Conservation (phyloP, 2,329 filamentous ascomycete species). For the Pestalotiopsis sp. region DNA sequence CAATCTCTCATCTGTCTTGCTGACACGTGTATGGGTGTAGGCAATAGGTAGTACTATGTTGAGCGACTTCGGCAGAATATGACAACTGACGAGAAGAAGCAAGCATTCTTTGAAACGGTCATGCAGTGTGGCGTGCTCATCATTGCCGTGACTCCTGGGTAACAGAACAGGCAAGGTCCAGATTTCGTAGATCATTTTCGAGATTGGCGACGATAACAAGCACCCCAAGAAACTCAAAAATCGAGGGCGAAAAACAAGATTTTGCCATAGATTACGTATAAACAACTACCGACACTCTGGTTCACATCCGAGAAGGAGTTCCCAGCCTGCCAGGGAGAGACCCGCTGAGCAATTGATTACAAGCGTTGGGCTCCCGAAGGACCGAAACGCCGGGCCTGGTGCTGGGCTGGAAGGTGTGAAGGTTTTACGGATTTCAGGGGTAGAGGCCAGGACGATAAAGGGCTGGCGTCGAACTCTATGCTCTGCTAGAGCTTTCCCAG, state of each 20-base stretch:
- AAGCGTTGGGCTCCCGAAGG: background rate
- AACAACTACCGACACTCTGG: background rate
- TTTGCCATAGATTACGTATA: background rate
- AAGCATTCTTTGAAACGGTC: no score
- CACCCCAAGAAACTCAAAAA: background rate
- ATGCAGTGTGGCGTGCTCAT: no score
- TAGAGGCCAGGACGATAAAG: slow-evolving; percentile 1
- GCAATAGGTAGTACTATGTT: no score
- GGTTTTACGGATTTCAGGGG: slow-evolving; percentile 3
- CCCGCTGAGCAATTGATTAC: background rate
- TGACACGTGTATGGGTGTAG: no score
- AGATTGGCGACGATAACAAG: background rate
- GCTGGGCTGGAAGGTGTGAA: background rate
- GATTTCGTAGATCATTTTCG: no score
- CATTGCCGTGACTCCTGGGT: no score
- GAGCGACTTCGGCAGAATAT: no score
- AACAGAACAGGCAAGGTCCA: no score
- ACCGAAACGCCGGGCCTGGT: background rate
- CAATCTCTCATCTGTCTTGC: background rate
- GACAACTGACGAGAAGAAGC: no score
- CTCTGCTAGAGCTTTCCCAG: background rate
- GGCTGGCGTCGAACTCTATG: background rate
- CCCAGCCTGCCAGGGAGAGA: background rate
- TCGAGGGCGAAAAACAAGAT: background rate
- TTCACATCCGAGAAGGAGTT: background rate